Conservation (phyloP, 305 asterid species). For the Petunia hybrid region DNA sequence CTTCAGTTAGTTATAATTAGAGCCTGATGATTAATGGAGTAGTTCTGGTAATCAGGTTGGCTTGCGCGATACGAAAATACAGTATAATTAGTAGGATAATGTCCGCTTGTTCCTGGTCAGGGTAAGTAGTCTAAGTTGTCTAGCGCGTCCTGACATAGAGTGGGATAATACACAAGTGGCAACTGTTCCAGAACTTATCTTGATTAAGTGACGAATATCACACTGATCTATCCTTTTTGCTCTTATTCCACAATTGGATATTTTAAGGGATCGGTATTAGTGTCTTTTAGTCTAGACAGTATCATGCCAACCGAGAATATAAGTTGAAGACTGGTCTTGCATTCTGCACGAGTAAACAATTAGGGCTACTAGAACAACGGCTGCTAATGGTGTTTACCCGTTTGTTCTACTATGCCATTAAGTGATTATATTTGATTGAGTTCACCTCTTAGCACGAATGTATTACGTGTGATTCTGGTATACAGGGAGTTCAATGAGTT, state of each 20-base stretch:
- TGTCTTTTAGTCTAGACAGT: neutral
- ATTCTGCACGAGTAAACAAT: neutral
- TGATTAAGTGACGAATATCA: neutral
- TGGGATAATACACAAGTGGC: neutral
- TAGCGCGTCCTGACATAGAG: neutral
- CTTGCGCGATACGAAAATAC: neutral
- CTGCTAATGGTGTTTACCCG: neutral
- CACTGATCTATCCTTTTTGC: neutral
- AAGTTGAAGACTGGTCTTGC: neutral
- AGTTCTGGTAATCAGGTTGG: neutral
- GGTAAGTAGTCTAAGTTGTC: neutral
- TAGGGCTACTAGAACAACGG: neutral
- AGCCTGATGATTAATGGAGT: neutral
- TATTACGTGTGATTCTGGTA: neutral
- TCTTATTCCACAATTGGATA: neutral
- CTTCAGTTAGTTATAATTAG: neutral
- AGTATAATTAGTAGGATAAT: neutral
- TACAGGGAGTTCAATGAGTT: neutral
- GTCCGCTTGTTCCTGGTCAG: neutral
- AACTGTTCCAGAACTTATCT: neutral
- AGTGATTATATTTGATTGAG: constrained; percentile 13
- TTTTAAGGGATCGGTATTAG: neutral
- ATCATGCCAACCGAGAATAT: neutral
- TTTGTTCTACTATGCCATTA: neutral
- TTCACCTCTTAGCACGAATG: neutral